Base-by-base conservation (phyloP, 176 grass and related monocot genomes). In the Carex scoparia region DNA sequence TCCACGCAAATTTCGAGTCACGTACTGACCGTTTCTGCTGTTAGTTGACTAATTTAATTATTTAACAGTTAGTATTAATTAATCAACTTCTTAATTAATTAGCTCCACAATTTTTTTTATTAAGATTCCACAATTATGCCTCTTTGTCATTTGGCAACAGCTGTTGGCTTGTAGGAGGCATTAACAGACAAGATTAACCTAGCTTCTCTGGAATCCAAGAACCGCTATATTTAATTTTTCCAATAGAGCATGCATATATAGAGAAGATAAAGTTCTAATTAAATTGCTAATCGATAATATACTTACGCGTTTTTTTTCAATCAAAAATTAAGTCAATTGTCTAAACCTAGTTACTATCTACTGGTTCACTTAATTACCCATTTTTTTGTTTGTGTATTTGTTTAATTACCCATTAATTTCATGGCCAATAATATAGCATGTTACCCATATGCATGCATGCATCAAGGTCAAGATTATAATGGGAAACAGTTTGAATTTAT, bases 81-180 rank as follows among this genome's bases (percentile, higher is more conserved):
- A 49, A 72, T n/a, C 12, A 14, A n/a, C 4, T 72, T 49, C n/a
- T 72, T 11, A 30, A 77, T 72, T 11, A 30, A 77, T 54, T 31
- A 77, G 66, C 66, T 69, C 5, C 10, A 37, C 33, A 40, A 40
- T 40, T 38, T 42, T 7, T 40, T n/a, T 11, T 18, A 40, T 11
- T n/a, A 71, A 71, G 69, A 79, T 79, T 58, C 53, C 53, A 79
- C 53, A 58, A 57, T 79, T 56, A 58, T 79, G 74, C 53, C 74
- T 58, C 28, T 58, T 79, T 2, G 7, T 16, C 5, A 79, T 79
- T 79, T 57, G 74, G 30, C 10, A 57, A 13, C 14, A 79, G 53
- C 53, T 53, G 74, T 58, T 79, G 74, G 53, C 12, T 35, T 79
- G 27, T 9, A 32, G 51, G 73, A 78, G 6, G 73, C 73, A 57